phyloP scores from a whole-genome alignment of 2,329 filamentous ascomycete genomes.

The Karstenula rhodostoma region DNA sequence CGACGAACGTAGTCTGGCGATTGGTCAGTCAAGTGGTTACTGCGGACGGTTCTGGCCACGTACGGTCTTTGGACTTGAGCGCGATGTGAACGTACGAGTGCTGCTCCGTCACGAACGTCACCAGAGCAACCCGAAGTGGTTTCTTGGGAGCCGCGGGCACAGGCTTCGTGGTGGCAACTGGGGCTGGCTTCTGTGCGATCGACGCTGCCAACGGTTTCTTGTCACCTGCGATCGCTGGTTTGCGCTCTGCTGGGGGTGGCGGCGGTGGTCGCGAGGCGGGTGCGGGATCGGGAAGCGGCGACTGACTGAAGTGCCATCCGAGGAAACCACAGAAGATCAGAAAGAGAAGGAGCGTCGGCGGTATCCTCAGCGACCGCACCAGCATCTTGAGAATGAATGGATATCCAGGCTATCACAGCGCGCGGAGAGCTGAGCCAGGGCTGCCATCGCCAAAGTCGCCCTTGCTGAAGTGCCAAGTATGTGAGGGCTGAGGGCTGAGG shows the following conservation, averaged over 20 bases:
- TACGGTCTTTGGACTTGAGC: conserved; percentile 50
- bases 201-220: not conserved
- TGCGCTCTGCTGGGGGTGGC: conserved; percentile 4
- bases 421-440: conserved; percentile 2
- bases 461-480: conserved; percentile 27
- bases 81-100: conserved; percentile 47
- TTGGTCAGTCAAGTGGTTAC: conserved; percentile 9
- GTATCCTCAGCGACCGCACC: conserved; percentile 32
- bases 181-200: not conserved
- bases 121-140: conserved; percentile 40
- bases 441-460: conserved; percentile 19
- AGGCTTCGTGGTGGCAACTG: not conserved
- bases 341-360: conserved; percentile 34
- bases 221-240: not conserved
- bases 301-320: conserved; percentile 40
- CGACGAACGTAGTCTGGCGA: conserved; percentile 49
- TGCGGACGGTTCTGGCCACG: conserved; percentile 14
- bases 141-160: conserved; percentile 19
- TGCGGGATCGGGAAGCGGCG: conserved; percentile 24
- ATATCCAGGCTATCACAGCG: not conserved
- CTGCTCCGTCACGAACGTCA: conserved; percentile 49
- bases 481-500: conserved; percentile 21
- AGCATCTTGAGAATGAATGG: conserved; percentile 32
- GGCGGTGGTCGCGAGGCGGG: conserved; percentile 3
- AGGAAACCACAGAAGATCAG: conserved; percentile 41